Conservation (phyloP, 805 yeast genomes). For the Kuraishia borneana region DNA sequence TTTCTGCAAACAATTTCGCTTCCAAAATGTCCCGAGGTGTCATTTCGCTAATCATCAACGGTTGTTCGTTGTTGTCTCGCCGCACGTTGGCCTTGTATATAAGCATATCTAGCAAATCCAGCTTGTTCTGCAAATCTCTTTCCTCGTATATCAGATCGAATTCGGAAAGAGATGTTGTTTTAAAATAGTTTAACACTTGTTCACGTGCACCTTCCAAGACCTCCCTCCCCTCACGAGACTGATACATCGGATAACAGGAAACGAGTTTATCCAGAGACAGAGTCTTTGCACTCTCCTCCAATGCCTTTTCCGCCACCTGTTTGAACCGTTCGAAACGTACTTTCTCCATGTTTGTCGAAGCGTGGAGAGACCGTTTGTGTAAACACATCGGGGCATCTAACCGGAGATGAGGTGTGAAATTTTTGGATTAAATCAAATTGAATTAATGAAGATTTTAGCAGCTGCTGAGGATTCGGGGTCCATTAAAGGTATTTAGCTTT, state of each 20-base stretch:
- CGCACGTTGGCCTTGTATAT: constrained; percentile 23
- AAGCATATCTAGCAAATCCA: constrained; percentile 36
- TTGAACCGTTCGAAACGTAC: constrained; percentile 19
- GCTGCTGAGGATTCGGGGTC: constrained; percentile 61
- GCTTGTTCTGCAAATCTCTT: constrained; percentile 26
- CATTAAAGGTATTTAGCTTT: constrained; percentile 24
- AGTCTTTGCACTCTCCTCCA: constrained; percentile 31
- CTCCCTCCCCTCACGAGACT: constrained; percentile 24
- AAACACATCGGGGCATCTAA: constrained; percentile 1
- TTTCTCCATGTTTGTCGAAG: neutral
- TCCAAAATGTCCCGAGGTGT: constrained; percentile 13
- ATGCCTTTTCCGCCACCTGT: constrained; percentile 22
- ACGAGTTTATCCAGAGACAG: constrained; percentile 29
- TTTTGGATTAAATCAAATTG: constrained; percentile 2
- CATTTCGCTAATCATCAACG: constrained; percentile 6
- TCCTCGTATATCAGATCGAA: constrained; percentile 36
- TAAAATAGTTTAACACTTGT: constrained; percentile 35
- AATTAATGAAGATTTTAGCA: constrained; percentile 54
- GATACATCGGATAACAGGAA: constrained; percentile 33
- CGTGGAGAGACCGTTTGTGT: too few relatives aligned
- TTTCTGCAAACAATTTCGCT: constrained; percentile 6
- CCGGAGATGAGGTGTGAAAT: constrained; percentile 3
- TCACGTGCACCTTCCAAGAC: constrained; percentile 30
- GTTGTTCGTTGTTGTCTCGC: constrained; percentile 6
- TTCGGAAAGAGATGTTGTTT: constrained; percentile 27